Conservation (phyloP, 768 basidiomycete species). For the Leccinum arenicola region DNA sequence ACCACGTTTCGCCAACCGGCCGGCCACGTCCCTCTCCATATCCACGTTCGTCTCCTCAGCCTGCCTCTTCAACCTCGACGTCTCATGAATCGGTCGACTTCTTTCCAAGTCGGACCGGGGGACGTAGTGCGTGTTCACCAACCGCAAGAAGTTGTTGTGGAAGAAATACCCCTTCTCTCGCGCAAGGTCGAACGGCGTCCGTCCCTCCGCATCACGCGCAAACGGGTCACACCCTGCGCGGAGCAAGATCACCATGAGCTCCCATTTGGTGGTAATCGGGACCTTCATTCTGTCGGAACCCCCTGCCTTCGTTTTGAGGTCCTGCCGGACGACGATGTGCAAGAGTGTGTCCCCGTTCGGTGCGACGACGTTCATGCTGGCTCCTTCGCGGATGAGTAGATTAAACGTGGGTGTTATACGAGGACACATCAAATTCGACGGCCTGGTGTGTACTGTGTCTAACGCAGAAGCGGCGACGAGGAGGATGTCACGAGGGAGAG, state of each 20-base stretch:
- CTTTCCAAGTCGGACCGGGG: background rate
- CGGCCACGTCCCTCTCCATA: background rate
- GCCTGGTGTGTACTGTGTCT: background rate
- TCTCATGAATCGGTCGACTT: background rate
- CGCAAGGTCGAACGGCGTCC: conserved; percentile 3
- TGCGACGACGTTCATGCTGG: background rate
- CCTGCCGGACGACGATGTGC: background rate
- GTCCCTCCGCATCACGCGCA: background rate
- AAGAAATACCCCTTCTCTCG: background rate
- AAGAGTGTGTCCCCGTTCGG: conserved; percentile 4
- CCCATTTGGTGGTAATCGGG: background rate
- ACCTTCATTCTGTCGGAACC: background rate
- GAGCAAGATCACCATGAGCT: background rate
- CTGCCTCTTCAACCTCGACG: background rate
- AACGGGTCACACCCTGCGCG: background rate
- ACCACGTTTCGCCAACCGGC: background rate
- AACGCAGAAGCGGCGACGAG: background rate
- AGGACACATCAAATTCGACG: background rate
- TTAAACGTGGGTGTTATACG: background rate
- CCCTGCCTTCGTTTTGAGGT: background rate
- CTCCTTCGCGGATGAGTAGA: background rate
- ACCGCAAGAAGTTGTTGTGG: background rate
- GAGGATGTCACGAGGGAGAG: background rate
- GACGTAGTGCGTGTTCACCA: background rate
- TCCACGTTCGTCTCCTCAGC: background rate